Base-by-base conservation (phyloP, 2,329 filamentous ascomycete genomes). In the Acephala macrosclerotiorum region DNA sequence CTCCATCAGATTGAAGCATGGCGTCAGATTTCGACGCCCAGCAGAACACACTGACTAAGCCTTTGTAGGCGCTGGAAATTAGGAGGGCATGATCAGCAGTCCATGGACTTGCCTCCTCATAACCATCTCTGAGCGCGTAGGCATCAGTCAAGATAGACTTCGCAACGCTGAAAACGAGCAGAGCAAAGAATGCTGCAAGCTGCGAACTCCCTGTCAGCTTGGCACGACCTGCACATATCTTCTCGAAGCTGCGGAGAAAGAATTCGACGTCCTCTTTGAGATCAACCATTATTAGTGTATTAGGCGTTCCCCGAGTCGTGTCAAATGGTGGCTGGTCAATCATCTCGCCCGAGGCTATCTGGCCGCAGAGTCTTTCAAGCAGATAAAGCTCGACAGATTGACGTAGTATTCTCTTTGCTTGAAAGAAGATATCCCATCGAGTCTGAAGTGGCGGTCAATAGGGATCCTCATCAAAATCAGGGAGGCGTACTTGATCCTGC, bases 361-460 rank as follows among this genome's bases (percentile, higher is more conserved):
- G 64, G 36, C 40, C n/a, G 29, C 71, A 71, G 26, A 72, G 64
- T 29, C 67, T 63, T 40, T 72, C 71, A 1, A 72, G 61, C 6
- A 72, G 61, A 36, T 72, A 70, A 12, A 72, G 47, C 36, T 72
- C 71, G 9, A 71, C 68, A 6, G 71, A 63, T 64, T 72, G 71
- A n/a, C 71, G 66, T 2, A 72, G 61, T 7, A 72, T 49, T 20
- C 47, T 26, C 56, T 66, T 71, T 25, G 68, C 59, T 51, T 71
- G 61, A 2, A 22, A 42, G 51, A 66, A 72, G 35, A 72, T 47
- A 2, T 72, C 67, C 68, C 69, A 72, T 3, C 63, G 57, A 3
- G 36, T 63, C 70, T 72, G 22, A 6, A 42, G 1, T 42, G 14
- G 45, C 49, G 47, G 35, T 58, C 25, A 60, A 42, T 3, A 25